Conservation (phyloP, 306 rosid genomes). For the Betula pendula region DNA sequence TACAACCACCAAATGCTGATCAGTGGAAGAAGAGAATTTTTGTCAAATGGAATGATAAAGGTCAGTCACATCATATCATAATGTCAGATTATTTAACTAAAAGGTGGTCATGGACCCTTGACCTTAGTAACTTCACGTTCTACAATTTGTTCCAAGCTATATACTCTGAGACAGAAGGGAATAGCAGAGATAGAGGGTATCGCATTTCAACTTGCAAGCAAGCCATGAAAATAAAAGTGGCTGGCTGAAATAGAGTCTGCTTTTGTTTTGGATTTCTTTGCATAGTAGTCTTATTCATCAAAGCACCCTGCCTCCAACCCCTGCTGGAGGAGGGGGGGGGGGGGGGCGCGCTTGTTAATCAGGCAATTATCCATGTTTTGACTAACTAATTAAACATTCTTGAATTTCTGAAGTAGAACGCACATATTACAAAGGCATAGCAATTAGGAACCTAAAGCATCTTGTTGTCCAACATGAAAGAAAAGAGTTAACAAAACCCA, state of each 20-base stretch:
- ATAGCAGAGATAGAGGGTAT: not conserved
- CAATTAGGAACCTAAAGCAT: no score
- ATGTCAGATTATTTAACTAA: not conserved
- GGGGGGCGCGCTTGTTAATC: no score
- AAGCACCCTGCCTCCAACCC: no score
- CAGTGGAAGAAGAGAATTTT: constrained; percentile 25
- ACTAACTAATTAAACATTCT: no score
- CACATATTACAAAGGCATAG: no score
- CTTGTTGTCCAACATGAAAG: not conserved
- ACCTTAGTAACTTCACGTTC: not conserved
- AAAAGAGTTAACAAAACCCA: not conserved
- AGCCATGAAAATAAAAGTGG: not conserved
- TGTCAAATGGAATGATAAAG: constrained; percentile 2
- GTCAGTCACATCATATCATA: constrained; percentile 7
- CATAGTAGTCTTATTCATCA: no score
- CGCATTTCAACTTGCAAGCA: not conserved
- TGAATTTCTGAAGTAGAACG: no score
- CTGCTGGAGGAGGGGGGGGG: no score
- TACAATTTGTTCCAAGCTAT: not conserved
- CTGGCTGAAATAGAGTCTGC: not conserved
- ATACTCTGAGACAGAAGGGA: not conserved
- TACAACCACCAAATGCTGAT: constrained; percentile 45
- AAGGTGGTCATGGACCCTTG: not conserved
- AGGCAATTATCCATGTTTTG: no score
- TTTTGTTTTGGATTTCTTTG: no score